A percentile compares a stretch with the other conserved stretches of the same genome.
These are phyloP conservation scores for Boletus tylopilopsis DNA, from an alignment of 768 basidiomycete species.

Conservation along the genomic window DNA sequence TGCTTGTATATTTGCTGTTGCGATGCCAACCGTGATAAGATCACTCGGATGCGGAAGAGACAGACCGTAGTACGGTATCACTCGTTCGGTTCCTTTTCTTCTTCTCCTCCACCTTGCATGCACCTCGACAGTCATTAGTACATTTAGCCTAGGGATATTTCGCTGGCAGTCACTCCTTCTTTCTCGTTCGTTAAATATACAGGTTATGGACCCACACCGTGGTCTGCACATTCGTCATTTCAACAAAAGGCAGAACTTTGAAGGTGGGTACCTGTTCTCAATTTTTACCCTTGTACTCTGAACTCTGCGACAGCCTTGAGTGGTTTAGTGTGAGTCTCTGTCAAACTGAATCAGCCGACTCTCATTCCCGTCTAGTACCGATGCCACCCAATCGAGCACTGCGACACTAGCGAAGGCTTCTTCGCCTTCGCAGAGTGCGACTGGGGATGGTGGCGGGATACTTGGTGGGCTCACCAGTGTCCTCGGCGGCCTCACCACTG, in stretches of 20 bases:
- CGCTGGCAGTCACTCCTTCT: constrained; percentile 22
- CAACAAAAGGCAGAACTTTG: constrained; percentile 27
- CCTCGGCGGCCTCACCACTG: constrained; percentile 10
- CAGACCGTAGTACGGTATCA: constrained; percentile 8
- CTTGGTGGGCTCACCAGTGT: constrained; percentile 14
- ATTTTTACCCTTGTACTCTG: neutral
- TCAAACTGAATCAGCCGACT: neutral
- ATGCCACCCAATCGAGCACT: constrained; percentile 1
- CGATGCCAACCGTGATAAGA: constrained; percentile 27
- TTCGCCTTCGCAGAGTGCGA: neutral
- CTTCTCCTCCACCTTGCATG: constrained; percentile 5
- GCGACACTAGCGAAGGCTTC: neutral
- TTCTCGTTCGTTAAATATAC: constrained; percentile 14
- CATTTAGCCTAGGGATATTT: neutral
- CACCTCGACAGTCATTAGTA: neutral
- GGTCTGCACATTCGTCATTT: constrained; percentile 16
- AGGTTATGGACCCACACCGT: constrained; percentile 19
- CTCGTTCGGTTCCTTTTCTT: neutral
- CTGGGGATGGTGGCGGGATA: constrained; percentile 4
- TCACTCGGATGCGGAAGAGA: constrained; percentile 12
- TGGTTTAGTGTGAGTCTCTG: constrained; percentile 22
- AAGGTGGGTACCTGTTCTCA: constrained; percentile 22
- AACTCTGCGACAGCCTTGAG: constrained; percentile 8
- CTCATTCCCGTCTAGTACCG: constrained; percentile 11
- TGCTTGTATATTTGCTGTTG: constrained; percentile 16